Base-by-base conservation (phyloP, 306 rosid genomes). In the Coriaria nepalensis region DNA sequence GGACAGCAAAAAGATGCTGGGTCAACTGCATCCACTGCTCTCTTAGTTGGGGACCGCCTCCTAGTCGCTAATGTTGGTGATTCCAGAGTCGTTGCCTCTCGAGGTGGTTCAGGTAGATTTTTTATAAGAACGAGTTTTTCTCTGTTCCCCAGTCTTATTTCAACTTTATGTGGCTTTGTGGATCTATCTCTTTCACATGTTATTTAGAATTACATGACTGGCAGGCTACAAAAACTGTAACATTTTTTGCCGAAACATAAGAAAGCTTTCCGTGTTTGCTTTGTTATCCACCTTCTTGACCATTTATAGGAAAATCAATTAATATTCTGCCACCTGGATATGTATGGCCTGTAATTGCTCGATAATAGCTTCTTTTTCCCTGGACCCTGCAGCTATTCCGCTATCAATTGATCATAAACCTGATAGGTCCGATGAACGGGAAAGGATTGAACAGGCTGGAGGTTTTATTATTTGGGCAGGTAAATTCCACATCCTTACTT, bases 21-120 rank as follows among this genome's bases (percentile, higher is more conserved):
- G 49, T 86, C 95, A 47, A 86, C 95, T 43, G 95, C 95, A 45
- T 69, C 95, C 58, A 81, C 95, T 48, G 95, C 95, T 44, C 47
- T 86, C 59, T 68, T 86, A 68, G 69, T 86, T 48, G 88, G 93
- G 10, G 88, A 81, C 42, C 76, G 88, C 46, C 61, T 86, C 56
- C 72, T 81, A 63, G 93, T 86, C 69, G 95, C 95, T 36, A 86
- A 86, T 76, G 95, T 86, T 50, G 95, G 95, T 45, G 95, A 86
- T 81, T 86, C 95, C 52, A 77, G 95, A 82, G 95, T 81, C 6
- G 93, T 86, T 55, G 93, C 82, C 36, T 57, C 66, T 46, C 73
- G 95, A 71, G 88, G 85, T 76, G 95, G 95, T 69, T 71, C 76
- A 81, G 93, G 95, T 86, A 64, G 54, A 60, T 35, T 20, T 8